Evolutionary conservation across 139 green algal species (phyloP), one percentile per base, ranked within the genome.

Genomic region (Chlorella sp.): DNA sequence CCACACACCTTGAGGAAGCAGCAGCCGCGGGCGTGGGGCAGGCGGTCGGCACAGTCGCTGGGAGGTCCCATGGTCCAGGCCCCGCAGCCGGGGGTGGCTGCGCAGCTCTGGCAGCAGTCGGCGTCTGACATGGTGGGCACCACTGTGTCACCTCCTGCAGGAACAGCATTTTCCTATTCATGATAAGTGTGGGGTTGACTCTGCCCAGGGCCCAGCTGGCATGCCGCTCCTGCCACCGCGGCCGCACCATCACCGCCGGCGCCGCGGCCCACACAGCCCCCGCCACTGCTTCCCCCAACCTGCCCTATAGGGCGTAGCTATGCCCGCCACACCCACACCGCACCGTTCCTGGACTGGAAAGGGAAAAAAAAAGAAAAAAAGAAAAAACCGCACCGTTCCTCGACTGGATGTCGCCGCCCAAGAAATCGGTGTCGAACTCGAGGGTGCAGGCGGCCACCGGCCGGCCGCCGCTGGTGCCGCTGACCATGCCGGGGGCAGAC

Each of bases 1-100:
- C 64, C 11, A 60, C 51, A 9, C 74, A 69, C 74, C 74, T 81
- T 81, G 21, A 81, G 74, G 74, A 81, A 81, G 74, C 74, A 81
- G 74, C 74, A 81, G 32, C 74, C 74, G 23, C 32, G 32, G 32
- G 57, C 18, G 12, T 25, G 0, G 34, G n/a, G 16, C 32, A 81
- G 25, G 6, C 26, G 7, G 57, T 56, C 34, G 32, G 17, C 7
- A 56, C 74, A 81, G 6, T 28, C 12, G 74, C 18, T 34, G 21
- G 74, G 74, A 13, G 74, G 74, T 7, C 56, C 56, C 55, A 81
- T 81, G 55, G 74, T 81, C 74, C 74, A 81, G 0, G 74, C 74
- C 21, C 56, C 56, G 56, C 74, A 81, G 74, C 56, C 56, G 16
- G 32, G 32, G 5, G 56, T 70, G 21, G n/a, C 15, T 32, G 74